These are phyloP conservation scores for Populus trichocarpa DNA, from an alignment of 441 rosid genomes.

Conservation along the genomic window DNA sequence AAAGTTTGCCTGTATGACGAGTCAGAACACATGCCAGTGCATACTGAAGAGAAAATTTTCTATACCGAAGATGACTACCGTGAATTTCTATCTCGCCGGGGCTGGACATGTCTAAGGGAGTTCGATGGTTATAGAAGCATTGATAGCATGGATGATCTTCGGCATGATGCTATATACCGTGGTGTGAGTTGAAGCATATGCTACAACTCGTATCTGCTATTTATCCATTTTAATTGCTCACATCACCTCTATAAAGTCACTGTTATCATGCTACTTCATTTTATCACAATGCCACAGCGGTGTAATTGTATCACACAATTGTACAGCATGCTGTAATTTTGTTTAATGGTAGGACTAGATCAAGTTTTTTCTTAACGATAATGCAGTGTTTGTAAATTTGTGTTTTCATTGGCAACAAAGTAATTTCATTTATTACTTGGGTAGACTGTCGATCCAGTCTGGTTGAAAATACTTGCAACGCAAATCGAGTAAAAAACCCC, in stretches of 20 bases:
- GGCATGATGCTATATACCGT: constrained; percentile 61
- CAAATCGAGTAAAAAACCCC: no score
- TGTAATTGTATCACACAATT: constrained; percentile 3
- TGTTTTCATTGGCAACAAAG: not conserved
- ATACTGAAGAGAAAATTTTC: constrained; percentile 79
- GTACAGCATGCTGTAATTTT: constrained; percentile 9
- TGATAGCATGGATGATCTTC: constrained; percentile 92
- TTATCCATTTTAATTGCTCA: not conserved
- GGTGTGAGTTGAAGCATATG: constrained; percentile 50
- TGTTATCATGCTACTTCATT: not conserved
- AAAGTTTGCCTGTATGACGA: constrained; percentile 80
- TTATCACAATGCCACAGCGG: not conserved
- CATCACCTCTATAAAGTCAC: no score
- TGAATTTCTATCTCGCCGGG: constrained; percentile 67
- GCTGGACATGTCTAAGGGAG: constrained; percentile 83
- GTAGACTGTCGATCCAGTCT: no score
- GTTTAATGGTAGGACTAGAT: constrained; percentile 2
- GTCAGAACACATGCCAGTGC: constrained; percentile 73
- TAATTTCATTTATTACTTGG: not conserved
- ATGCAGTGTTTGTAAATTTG: constrained; percentile 2
- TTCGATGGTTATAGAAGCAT: constrained; percentile 73
- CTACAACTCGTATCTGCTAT: not conserved
- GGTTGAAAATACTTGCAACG: no score
- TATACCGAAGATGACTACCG: constrained; percentile 89
- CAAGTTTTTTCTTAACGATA: not conserved